Evolutionary conservation across 495 filamentous ascomycete genomes (phyloP), one percentile per base, ranked within the genome.

Genomic region (Penicillium fimorum): DNA sequence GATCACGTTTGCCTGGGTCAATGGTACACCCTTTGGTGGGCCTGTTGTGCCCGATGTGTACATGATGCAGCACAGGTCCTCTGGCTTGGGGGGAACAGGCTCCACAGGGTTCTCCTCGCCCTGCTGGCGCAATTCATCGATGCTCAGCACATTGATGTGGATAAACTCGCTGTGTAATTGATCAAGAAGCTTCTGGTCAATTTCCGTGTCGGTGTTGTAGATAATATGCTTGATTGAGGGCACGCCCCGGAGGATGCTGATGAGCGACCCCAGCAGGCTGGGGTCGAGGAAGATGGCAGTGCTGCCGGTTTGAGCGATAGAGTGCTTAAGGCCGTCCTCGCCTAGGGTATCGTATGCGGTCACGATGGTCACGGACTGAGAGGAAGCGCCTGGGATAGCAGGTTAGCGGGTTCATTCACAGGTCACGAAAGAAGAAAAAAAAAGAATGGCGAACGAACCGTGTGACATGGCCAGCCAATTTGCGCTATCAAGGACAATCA

Each of bases 11-110:
- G 77, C 88, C 70, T 98, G 94, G 63, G 86, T 94, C 60, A 98
- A 73, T 30, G 91, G 85, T 27, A 98, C 94, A 73, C 94, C 94
- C 81, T 97, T 98, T 35, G 94, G 94, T 0, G 92, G 84, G 47
- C 94, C 94, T 5, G 94, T 98, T n/a, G 93, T 96, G 42, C 94
- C 94, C 30, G 94, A 97, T 2, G 94, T 98, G 78, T 97, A 98
- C 94, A 98, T 98, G 71, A 98, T 96, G 70, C 94, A 96, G 81
- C 89, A 94, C 12, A 98, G 83, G 69, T 96, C 93, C 47, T 96
- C 90, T 2, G 90, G 81, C 25, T 77, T 72, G 4, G 94, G 92
- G 38, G 91, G 88, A 17, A 90, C 85, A 17, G 90, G 84, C 9
- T 97, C 92, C 44, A 85, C 83, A 9, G 82, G 85, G 66, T 95